Evolutionary conservation across 352 stramenopile genomes (phyloP).

Genomic region (Pythium aphanidermatum): DNA sequence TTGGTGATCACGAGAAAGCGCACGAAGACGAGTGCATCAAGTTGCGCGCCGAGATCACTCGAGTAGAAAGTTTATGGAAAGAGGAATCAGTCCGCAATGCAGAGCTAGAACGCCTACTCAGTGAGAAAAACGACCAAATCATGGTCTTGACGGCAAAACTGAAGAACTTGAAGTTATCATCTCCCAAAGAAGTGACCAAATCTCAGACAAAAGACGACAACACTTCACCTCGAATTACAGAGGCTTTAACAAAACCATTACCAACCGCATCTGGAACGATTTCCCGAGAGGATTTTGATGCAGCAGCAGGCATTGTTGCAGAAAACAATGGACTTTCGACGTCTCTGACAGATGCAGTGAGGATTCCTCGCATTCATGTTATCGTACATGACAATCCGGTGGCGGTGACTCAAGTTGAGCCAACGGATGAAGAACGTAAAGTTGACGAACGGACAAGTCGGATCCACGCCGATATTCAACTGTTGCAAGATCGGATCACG

Average conservation of each 20-base stretch:
- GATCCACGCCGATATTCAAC: constrained; percentile 66
- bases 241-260: too few relatives aligned
- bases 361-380: too few relatives aligned
- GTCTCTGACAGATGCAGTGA: too few relatives aligned
- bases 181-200: too few relatives aligned
- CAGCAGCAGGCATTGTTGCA: too few relatives aligned
- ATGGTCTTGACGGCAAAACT: constrained; percentile 30
- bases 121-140: constrained; percentile 72
- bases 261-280: too few relatives aligned
- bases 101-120: constrained; percentile 46
- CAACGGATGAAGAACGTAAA: constrained; percentile 23
- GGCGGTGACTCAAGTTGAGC: background rate
- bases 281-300: too few relatives aligned
- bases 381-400: background rate
- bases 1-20: constrained; percentile 61
- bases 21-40: constrained; percentile 47
- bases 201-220: too few relatives aligned
- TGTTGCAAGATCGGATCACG: constrained; percentile 59
- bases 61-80: constrained; percentile 31
- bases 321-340: too few relatives aligned
- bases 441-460: constrained; percentile 59
- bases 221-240: too few relatives aligned
- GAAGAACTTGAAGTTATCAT: constrained; percentile 12
- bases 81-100: constrained; percentile 45
- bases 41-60: constrained; percentile 29